phyloP scores from a whole-genome alignment of 345 rosid species.

The Boechera retrofracta region DNA sequence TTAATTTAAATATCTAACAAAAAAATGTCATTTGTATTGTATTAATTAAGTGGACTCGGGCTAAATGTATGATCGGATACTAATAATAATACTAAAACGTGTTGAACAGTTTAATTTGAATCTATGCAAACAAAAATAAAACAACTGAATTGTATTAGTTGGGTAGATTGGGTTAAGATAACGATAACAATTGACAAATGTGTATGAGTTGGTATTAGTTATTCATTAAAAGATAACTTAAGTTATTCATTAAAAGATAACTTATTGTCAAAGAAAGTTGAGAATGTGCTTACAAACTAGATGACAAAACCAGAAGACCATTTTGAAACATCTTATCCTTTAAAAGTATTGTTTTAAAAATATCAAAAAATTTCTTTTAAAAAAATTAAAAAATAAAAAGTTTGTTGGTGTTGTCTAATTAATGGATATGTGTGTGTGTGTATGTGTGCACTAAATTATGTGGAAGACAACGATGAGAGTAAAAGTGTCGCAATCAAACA shows the following conservation, averaged over 20 bases:
- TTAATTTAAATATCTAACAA: too few relatives aligned
- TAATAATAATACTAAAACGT: background rate
- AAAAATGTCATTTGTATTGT: too few relatives aligned
- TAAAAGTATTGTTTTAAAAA: background rate
- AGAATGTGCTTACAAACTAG: slow-evolving; percentile 34
- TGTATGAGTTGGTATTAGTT: slow-evolving; percentile 10
- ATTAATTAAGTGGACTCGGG: too few relatives aligned
- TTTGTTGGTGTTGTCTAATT: slow-evolving; percentile 22
- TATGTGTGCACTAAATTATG: slow-evolving; percentile 21
- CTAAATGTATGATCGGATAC: background rate
- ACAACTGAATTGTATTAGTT: slow-evolving; percentile 11
- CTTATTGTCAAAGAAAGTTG: slow-evolving; percentile 21
- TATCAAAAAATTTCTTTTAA: background rate
- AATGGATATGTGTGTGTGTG: background rate
- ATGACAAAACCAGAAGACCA: slow-evolving; percentile 32
- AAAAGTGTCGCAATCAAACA: slow-evolving; percentile 39
- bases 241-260: slow-evolving; percentile 1
- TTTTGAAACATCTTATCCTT: slow-evolving; percentile 25
- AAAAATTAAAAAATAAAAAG: background rate
- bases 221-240: slow-evolving; percentile 2
- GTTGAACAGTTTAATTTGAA: background rate
- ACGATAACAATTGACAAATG: slow-evolving; percentile 18
- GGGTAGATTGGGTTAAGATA: slow-evolving; percentile 30
- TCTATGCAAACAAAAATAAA: background rate
- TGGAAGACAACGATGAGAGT: slow-evolving; percentile 43